phyloP scores from a whole-genome alignment of 805 yeast genomes.

The Komagataella phaffii region DNA sequence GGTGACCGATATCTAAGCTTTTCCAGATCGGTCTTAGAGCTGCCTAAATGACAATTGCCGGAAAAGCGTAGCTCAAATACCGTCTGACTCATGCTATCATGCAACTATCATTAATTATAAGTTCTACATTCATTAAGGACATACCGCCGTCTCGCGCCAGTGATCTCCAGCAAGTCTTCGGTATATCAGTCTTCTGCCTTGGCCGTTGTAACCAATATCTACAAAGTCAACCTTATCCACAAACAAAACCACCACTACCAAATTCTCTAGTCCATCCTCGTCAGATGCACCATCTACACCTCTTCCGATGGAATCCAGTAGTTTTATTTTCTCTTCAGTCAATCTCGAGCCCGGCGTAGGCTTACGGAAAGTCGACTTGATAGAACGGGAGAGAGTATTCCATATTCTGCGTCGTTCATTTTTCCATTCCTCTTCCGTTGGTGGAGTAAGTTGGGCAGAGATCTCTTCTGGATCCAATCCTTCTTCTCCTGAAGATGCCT shows the following conservation, averaged over 20 bases:
- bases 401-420: conserved; percentile 51
- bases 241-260: conserved; percentile 55
- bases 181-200: conserved; percentile 36
- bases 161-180: conserved; percentile 40
- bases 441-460: conserved; percentile 19
- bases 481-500: not conserved
- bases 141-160: conserved; percentile 70
- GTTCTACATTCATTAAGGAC: conserved; percentile 33
- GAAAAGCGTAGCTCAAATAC: not conserved
- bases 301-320: conserved; percentile 58
- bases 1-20: not conserved
- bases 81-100: not conserved
- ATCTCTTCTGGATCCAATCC: not conserved
- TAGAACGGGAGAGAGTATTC: conserved; percentile 39
- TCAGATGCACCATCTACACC: conserved; percentile 75
- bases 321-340: conserved; percentile 37
- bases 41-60: not conserved
- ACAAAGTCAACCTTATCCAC: conserved; percentile 60
- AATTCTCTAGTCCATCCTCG: conserved; percentile 49
- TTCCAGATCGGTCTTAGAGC: not conserved
- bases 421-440: conserved; percentile 54
- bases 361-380: conserved; percentile 55
- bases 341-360: conserved; percentile 60
- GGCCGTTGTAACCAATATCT: conserved; percentile 36
- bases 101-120: not conserved